phyloP scores from a whole-genome alignment of 2,329 filamentous ascomycete species.

The Septoria petroselini region DNA sequence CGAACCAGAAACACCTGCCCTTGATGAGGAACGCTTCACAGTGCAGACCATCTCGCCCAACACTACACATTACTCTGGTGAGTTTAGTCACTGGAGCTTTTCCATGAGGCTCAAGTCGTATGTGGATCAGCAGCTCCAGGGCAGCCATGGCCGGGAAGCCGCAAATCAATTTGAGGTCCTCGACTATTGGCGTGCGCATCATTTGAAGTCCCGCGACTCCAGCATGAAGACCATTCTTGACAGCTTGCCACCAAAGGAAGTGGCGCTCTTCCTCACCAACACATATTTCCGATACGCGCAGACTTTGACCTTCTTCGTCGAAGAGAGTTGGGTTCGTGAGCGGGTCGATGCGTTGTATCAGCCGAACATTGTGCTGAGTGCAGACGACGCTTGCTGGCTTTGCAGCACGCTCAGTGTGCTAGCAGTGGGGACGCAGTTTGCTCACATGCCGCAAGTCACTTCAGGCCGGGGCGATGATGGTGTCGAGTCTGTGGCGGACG shows the following conservation, averaged over 20 bases:
- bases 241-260: constrained; percentile 44
- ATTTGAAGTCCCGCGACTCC: constrained; percentile 43
- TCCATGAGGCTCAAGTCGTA: constrained; percentile 45
- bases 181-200: constrained; percentile 44
- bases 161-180: constrained; percentile 26
- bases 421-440: constrained; percentile 46
- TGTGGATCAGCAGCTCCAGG: constrained; percentile 39
- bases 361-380: constrained; percentile 37
- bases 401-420: constrained; percentile 41
- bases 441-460: constrained; percentile 32
- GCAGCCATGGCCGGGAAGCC: constrained; percentile 20
- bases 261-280: constrained; percentile 45
- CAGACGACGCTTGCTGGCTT: constrained; percentile 42
- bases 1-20: constrained; percentile 40
- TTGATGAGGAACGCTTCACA: constrained; percentile 23
- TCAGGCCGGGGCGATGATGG: constrained; percentile 32
- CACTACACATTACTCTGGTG: constrained; percentile 42
- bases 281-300: constrained; percentile 46
- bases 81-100: constrained; percentile 47
- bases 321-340: constrained; percentile 43
- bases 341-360: constrained; percentile 42
- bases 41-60: constrained; percentile 17
- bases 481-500: constrained; percentile 24
- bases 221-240: constrained; percentile 40
- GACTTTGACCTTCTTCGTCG: constrained; percentile 46